Evolutionary conservation across 768 basidiomycete genomes (phyloP).

Genomic region (Cystoderma amianthinum): DNA sequence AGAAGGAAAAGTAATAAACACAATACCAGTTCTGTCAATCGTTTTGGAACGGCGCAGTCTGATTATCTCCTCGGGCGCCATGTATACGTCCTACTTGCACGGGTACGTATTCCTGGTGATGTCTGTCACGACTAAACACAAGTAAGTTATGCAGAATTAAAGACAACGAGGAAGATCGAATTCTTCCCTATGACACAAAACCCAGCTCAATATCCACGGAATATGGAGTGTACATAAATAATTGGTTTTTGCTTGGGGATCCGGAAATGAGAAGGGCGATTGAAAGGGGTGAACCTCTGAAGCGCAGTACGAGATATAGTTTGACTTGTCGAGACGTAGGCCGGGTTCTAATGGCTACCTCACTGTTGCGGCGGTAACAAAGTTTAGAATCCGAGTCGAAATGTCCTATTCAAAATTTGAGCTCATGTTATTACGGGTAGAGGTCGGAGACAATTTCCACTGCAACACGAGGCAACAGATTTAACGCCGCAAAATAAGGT

Average conservation of each 20-base stretch:
- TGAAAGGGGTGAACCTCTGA: conserved; percentile 41
- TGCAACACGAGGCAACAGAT: too few relatives aligned
- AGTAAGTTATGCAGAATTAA: conserved; percentile 42
- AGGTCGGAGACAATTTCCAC: too few relatives aligned
- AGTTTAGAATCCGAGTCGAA: too few relatives aligned
- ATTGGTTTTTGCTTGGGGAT: conserved; percentile 45
- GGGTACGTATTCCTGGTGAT: conserved; percentile 37
- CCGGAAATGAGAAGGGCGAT: conserved; percentile 30
- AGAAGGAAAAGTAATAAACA: conserved; percentile 51
- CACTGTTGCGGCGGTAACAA: neutral
- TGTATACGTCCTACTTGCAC: conserved; percentile 74
- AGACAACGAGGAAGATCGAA: conserved; percentile 40
- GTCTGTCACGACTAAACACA: neutral
- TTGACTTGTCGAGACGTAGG: conserved; percentile 82
- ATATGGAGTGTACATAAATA: conserved; percentile 39
- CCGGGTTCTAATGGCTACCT: conserved; percentile 35
- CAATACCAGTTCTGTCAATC: conserved; percentile 59
- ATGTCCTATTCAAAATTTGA: too few relatives aligned
- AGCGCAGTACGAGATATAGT: conserved; percentile 63
- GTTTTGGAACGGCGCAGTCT: conserved; percentile 84
- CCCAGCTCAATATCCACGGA: conserved; percentile 8
- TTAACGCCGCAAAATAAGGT: too few relatives aligned
- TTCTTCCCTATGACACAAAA: neutral
- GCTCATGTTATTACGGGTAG: too few relatives aligned
- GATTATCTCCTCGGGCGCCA: conserved; percentile 60